Evolutionary conservation across 176 grass and related monocot genomes (phyloP), one percentile per base, ranked within the genome.

Genomic region (Carex kokanica): DNA sequence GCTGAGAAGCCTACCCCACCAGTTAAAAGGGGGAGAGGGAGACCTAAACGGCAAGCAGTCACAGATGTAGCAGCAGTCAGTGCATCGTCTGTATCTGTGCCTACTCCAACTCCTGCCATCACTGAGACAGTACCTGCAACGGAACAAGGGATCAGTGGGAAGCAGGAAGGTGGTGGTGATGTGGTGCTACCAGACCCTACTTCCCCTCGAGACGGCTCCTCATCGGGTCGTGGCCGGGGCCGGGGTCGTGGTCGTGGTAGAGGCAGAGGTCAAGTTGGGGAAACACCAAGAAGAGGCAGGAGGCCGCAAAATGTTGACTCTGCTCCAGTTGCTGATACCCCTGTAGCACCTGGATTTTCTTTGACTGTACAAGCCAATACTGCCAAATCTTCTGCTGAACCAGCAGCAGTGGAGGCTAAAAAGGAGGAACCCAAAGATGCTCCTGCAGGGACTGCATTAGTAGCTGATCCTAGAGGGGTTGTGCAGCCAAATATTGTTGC

Each of bases 1-100:
- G 36, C 36, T 38, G 36, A 38, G 36, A 38, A 6, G 62, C 67
- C 89, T 15, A 91, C 91, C 18, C 88, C 89, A 53, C 93, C 93
- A 66, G 93, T 87, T 60, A 99, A 99, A 87, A 74, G 88, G 27
- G 91, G 96, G 27, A 91, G 96, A 88, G 96, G 96, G 58, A 88
- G 96, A 84, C 96, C 96, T 77, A 99, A 85, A 90, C 89, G 93
- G 81, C 80, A 84, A 81, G 82, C 86, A n/a, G 7, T 90, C 78
- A 32, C 51, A 55, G 73, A 78, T 78, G 73, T 56, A 32, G 49
- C 51, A 32, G 49, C 51, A 56, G 25, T 14, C 16, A 5, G 15
- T 56, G 24, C 25, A 31, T 79, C 80, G 23, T 31, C 63, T 66
- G 84, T 85, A 79, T 60, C 85, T 81, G 80, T 83, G 82, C 40